Evolutionary conservation across 176 grass and related monocot species (phyloP).

Genomic region (Poa annua): DNA sequence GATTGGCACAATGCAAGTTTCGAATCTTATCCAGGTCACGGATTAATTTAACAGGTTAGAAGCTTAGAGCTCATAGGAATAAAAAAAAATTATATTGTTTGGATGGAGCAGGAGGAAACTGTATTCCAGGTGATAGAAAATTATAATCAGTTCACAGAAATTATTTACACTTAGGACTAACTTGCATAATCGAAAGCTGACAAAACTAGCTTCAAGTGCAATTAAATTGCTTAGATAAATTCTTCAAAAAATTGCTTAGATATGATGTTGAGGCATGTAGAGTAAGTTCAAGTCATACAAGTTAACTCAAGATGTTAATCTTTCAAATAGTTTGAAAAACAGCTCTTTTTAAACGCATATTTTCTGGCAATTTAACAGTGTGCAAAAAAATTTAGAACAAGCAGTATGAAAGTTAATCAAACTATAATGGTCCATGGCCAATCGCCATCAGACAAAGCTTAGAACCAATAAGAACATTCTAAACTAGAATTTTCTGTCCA

Average conservation of each 20-base stretch:
- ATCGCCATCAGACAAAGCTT: constrained; percentile 27
- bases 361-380: constrained; percentile 7
- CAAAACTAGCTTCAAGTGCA: neutral
- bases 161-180: neutral
- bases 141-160: neutral
- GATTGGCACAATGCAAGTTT: too few relatives aligned
- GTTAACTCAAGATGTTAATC: neutral
- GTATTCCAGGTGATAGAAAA: constrained; percentile 20
- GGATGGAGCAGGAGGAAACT: neutral
- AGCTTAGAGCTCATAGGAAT: neutral
- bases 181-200: neutral
- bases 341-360: neutral
- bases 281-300: neutral
- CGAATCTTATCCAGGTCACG: too few relatives aligned
- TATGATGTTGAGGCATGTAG: neutral
- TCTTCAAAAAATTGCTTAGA: neutral
- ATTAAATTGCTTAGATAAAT: neutral
- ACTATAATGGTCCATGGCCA: neutral
- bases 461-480: neutral
- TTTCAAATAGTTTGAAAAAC: constrained; percentile 14
- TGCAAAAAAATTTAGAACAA: neutral
- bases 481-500: constrained; percentile 22
- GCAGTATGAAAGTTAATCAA: neutral
- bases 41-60: neutral
- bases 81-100: neutral